Percentiles rank a stretch among this genome's conserved stretches.
Conservation (phyloP, 2,329 filamentous ascomycete species). For the Monosporascus sp. region DNA sequence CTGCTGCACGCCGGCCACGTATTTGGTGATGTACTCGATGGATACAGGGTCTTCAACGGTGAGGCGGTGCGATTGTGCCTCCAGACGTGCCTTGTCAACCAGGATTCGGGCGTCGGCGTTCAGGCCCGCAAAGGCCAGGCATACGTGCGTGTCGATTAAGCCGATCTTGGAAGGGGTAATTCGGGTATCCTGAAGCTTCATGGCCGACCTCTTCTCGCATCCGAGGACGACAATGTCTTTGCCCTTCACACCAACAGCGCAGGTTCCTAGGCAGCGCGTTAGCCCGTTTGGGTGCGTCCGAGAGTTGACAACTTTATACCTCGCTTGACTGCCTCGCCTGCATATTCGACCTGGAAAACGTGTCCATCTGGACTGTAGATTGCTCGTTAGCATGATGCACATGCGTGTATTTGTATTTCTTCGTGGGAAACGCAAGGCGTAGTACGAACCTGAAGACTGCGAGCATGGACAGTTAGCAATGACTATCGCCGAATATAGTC, state of each 20-base stretch:
- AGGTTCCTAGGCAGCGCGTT: slow-evolving; percentile 62
- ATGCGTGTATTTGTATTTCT: slow-evolving; percentile 1
- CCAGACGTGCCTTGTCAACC: slow-evolving; percentile 94
- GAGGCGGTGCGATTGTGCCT: slow-evolving; percentile 94
- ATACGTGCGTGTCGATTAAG: slow-evolving; percentile 91
- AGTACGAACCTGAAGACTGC: slow-evolving; percentile 74
- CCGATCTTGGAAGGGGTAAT: slow-evolving; percentile 99
- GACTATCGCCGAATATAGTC: neutral
- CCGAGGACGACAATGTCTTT: slow-evolving; percentile 90
- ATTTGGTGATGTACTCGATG: slow-evolving; percentile 99
- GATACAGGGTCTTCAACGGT: slow-evolving; percentile 96
- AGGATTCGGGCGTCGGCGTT: slow-evolving; percentile 98
- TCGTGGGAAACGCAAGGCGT: slow-evolving; percentile 1
- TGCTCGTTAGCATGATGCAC: slow-evolving; percentile 37
- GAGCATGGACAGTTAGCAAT: slow-evolving; percentile 37
- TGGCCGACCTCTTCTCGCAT: slow-evolving; percentile 97
- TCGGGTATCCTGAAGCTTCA: slow-evolving; percentile 98
- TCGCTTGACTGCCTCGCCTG: slow-evolving; percentile 96
- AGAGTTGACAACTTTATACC: slow-evolving; percentile 47
- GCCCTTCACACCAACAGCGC: slow-evolving; percentile 96
- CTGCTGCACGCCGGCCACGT: slow-evolving; percentile 96
- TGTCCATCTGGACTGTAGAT: slow-evolving; percentile 87
- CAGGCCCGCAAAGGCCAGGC: slow-evolving; percentile 92
- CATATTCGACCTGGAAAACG: slow-evolving; percentile 99
- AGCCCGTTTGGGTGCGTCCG: slow-evolving; percentile 5